Evolutionary conservation across 2,329 filamentous ascomycete species (phyloP), one percentile per base, ranked within the genome.

Genomic region (Paracamarosporium sp.): DNA sequence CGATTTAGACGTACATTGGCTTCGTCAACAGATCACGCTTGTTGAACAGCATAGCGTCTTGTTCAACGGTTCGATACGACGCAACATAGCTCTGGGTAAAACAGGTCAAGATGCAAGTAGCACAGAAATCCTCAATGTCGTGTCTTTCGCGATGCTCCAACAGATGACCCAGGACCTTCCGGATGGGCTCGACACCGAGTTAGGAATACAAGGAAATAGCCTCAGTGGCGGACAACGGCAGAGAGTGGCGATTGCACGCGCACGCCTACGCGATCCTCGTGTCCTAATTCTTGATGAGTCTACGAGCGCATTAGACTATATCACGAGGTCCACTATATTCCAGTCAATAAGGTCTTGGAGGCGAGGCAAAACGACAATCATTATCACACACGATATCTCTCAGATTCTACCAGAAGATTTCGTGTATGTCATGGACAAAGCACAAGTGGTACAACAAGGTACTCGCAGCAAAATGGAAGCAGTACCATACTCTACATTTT

Each of bases 201-300:
- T 97, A 6, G 92, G 91, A 0, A 75, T 82, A 0, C 86, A 87
- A n/a, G 91, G 90, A 0, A 85, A 85, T 31, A 83, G 85, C 3
- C 79, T 97, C 38, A 96, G 92, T 62, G 93, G 93, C 8, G 94
- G 94, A 0, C 92, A 98, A 76, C 88, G 84, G 57, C 93, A 97
- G 74, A 84, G 92, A 51, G 80, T 97, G 46, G 90, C 91, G 0
- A 81, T 98, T 31, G 93, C 93, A 1, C 84, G 93, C 62, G 91
- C 93, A 1, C 85, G 85, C 38, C 76, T 98, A 5, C 83, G 93
- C 50, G 86, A 97, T 69, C 87, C 93, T 0, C 86, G 91, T 0
- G 84, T 98, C 0, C 80, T 98, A 6, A 89, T 98, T 25, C 81
- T 98, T 3, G 94, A 98, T 64, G 95, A 98, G 72, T 87, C 91